phyloP scores from a whole-genome alignment of 2,329 filamentous ascomycete species.

The Colletotrichum sp. region DNA sequence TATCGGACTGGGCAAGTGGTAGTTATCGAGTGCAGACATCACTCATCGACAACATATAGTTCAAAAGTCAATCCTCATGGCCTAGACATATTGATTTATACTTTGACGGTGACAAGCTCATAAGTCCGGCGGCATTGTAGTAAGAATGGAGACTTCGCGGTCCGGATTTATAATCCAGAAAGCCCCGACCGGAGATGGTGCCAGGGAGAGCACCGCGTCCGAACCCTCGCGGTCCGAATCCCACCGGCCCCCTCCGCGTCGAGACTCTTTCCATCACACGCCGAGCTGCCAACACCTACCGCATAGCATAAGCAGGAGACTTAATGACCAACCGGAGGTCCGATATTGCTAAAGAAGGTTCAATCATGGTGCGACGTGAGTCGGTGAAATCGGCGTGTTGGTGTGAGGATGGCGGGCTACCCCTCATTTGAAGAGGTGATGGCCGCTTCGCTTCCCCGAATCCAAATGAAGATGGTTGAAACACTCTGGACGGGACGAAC shows the following conservation, averaged over 20 bases:
- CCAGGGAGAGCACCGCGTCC: not conserved
- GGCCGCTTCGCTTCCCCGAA: not conserved
- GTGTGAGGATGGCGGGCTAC: not conserved
- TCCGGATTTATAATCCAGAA: not conserved
- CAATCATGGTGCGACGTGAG: not conserved
- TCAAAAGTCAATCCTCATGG: not conserved
- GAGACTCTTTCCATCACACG: not conserved
- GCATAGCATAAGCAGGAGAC: not conserved
- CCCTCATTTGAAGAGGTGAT: not conserved
- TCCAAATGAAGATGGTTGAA: conserved; percentile 7
- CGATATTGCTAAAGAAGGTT: not conserved
- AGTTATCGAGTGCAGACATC: fast-evolving
- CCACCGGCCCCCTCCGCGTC: not conserved
- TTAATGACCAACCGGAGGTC: not conserved
- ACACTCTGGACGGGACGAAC: not conserved
- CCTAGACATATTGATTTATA: not conserved
- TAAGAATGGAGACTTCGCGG: fast-evolving
- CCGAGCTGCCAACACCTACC: not conserved
- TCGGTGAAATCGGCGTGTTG: not conserved
- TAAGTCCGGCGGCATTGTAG: not conserved
- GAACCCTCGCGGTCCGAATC: not conserved
- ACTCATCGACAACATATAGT: not conserved
- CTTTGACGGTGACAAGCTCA: not conserved
- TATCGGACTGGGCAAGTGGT: not conserved
- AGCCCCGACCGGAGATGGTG: not conserved